These are phyloP conservation scores for Protostelium mycophagum DNA, from an alignment of 78 protist genomes.

Conservation along the genomic window DNA sequence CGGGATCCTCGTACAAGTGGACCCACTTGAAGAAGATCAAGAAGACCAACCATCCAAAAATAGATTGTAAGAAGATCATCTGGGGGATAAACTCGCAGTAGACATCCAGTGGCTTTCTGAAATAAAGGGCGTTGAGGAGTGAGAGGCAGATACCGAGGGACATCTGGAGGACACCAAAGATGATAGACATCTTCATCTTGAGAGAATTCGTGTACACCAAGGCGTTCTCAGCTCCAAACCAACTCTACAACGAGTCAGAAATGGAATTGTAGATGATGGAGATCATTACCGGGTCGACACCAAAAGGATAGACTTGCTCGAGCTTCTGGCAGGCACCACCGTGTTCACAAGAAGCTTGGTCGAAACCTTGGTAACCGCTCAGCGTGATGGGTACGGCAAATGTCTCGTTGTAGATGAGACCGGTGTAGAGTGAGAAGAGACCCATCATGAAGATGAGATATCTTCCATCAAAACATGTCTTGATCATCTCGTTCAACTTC, in stretches of 20 bases:
- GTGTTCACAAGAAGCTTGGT: neutral
- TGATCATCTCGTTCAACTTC: constrained; percentile 77
- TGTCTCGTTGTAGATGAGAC: constrained; percentile 97
- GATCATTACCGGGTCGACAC: constrained; percentile 79
- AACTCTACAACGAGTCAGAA: neutral
- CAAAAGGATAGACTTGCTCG: constrained; percentile 70
- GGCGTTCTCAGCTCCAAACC: constrained; percentile 81
- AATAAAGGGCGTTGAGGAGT: constrained; percentile 57
- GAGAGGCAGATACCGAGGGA: constrained; percentile 83
- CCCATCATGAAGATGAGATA: constrained; percentile 97
- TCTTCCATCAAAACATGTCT: constrained; percentile 92
- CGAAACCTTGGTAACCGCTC: neutral
- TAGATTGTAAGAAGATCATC: constrained; percentile 86
- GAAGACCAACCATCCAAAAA: constrained; percentile 91
- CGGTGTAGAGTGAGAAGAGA: constrained; percentile 93
- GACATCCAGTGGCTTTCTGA: constrained; percentile 62
- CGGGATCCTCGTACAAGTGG: constrained; percentile 20
- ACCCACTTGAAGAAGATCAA: constrained; percentile 62
- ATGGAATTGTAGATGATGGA: neutral
- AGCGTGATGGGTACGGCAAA: neutral
- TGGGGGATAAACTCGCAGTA: constrained; percentile 90
- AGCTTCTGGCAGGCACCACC: neutral
- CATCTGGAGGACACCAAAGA: constrained; percentile 98
- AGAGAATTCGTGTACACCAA: constrained; percentile 91
- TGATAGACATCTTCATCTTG: constrained; percentile 98